Percentiles rank a stretch among this genome's conserved stretches.
phyloP scores from a whole-genome alignment of 768 basidiomycete genomes.

The Suillus plorans region DNA sequence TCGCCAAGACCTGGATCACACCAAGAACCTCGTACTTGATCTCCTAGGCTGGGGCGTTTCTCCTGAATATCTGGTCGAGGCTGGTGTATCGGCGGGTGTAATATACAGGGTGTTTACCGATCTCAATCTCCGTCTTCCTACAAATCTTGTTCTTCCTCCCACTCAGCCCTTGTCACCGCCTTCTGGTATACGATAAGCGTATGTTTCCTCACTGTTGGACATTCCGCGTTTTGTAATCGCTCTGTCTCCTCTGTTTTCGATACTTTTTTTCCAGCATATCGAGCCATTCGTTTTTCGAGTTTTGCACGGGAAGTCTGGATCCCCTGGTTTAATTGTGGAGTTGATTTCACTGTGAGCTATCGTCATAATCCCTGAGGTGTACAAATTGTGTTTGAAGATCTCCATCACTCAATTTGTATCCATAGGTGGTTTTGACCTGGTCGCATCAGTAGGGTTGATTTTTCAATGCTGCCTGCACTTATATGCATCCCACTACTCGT shows the following conservation, averaged over 20 bases:
- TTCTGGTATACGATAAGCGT: conserved; percentile 2
- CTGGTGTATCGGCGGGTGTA: conserved; percentile 40
- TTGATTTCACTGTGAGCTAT: neutral
- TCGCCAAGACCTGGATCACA: conserved; percentile 39
- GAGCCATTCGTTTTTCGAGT: conserved; percentile 1
- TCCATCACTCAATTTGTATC: neutral
- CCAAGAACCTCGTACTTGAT: conserved; percentile 51
- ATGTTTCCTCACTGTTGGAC: neutral
- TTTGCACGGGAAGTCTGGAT: neutral
- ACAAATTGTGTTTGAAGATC: neutral
- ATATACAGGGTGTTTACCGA: conserved; percentile 44
- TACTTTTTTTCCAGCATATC: neutral
- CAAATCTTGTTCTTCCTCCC: conserved; percentile 13
- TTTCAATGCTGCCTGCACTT: neutral
- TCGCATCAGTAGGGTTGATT: neutral
- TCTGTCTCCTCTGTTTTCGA: neutral
- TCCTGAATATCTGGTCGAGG: conserved; percentile 47
- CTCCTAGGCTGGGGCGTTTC: conserved; percentile 55
- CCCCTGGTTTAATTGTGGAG: neutral
- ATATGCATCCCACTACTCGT: neutral
- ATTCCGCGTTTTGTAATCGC: neutral
- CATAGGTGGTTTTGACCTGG: neutral
- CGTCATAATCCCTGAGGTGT: neutral
- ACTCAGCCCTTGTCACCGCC: neutral
- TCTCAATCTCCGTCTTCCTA: conserved; percentile 38